Conservation (phyloP, 225 moss, liverwort and hornwort species). For the Physcomitrellopsis africana region DNA sequence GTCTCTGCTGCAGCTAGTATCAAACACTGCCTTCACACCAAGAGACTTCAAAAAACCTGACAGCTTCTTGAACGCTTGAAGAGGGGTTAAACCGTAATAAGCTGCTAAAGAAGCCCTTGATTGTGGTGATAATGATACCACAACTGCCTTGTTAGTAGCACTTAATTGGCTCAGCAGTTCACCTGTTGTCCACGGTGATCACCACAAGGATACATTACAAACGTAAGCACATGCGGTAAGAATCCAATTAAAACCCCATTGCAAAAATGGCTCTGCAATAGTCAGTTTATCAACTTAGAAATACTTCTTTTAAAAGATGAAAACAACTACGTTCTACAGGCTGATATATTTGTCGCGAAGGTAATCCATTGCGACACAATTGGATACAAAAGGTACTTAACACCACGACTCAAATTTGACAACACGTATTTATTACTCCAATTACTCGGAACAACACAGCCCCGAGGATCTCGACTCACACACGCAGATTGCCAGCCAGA, state of each 20-base stretch:
- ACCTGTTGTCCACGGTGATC: constrained; percentile 39
- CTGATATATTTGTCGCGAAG: background rate
- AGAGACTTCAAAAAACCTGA: constrained; percentile 81
- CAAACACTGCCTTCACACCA: constrained; percentile 90
- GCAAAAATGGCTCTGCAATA: background rate
- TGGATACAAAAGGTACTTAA: background rate
- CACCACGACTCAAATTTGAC: background rate
- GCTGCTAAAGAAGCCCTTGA: constrained; percentile 93
- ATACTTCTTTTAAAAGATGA: too few relatives aligned
- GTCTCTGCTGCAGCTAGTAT: constrained; percentile 94
- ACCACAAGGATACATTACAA: constrained; percentile 5
- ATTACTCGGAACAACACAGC: background rate
- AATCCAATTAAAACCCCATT: background rate
- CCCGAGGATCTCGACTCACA: background rate
- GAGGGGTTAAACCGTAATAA: constrained; percentile 76
- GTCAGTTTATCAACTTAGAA: background rate
- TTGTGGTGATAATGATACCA: constrained; percentile 95
- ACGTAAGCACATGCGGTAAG: background rate
- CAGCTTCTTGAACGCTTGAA: constrained; percentile 87
- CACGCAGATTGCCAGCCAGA: background rate
- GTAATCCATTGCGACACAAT: background rate
- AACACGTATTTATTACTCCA: background rate
- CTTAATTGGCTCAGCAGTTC: constrained; percentile 71
- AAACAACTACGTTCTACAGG: background rate
- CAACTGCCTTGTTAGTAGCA: constrained; percentile 65